Percentiles rank a stretch among this genome's conserved stretches.
These are phyloP conservation scores for Blastocystis sp. DNA, from an alignment of 352 stramenopile species.

Conservation along the genomic window DNA sequence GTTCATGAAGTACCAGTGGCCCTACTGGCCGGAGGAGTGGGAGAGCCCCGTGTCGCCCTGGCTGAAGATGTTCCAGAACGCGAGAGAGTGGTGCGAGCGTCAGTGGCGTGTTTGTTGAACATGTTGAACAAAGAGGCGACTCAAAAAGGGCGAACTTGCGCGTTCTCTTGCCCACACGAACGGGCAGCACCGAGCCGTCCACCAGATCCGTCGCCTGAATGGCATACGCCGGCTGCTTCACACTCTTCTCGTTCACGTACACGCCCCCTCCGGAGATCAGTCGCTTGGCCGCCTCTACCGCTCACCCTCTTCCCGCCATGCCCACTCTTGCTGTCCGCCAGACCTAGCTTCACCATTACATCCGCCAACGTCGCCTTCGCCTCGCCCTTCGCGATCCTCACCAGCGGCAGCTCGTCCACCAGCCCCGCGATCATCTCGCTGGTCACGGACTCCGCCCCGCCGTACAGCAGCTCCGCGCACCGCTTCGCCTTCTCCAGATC, in stretches of 20 bases:
- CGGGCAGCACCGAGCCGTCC: neutral
- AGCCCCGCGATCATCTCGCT: neutral
- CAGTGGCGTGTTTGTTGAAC: too few relatives aligned
- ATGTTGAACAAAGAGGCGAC: slow-evolving; percentile 1
- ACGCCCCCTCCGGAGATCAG: slow-evolving; percentile 39
- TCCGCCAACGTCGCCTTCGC: slow-evolving; percentile 32
- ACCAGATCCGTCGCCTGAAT: neutral
- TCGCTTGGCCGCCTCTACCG: slow-evolving; percentile 40
- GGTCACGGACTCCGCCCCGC: neutral
- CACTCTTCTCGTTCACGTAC: neutral
- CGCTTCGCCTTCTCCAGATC: slow-evolving; percentile 49
- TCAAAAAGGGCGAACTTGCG: slow-evolving; percentile 6
- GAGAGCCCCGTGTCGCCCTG: too few relatives aligned
- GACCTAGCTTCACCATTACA: slow-evolving; percentile 1
- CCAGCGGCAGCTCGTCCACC: slow-evolving; percentile 46
- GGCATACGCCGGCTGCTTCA: neutral
- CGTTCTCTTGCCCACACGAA: slow-evolving; percentile 4
- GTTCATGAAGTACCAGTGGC: too few relatives aligned
- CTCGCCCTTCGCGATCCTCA: neutral
- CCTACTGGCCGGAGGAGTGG: too few relatives aligned
- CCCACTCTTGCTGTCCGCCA: slow-evolving; percentile 45
- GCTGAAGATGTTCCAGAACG: too few relatives aligned
- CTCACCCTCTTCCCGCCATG: neutral
- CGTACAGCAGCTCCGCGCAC: slow-evolving; percentile 59
- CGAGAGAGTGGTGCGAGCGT: slow-evolving; percentile 80